Evolutionary conservation across 148 eudicot genomes (phyloP), one percentile per base, ranked within the genome.

Genomic region (Camellia japonica): DNA sequence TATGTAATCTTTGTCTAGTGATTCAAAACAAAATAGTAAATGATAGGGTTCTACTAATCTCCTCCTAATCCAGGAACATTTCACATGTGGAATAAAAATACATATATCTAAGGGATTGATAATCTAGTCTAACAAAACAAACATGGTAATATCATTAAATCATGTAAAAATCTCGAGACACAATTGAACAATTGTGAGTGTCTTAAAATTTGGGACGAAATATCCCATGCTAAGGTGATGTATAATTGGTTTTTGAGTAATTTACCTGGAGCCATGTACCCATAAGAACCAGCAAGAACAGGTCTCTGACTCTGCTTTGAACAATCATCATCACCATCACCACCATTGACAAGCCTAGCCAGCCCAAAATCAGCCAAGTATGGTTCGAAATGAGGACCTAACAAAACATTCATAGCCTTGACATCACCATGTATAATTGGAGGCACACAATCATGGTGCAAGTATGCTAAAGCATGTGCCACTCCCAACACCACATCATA

Each of bases 181-280:
- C 38, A 30, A 30, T 30, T 30, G 38, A 30, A 30, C 38, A 30
- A 30, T 30, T 30, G 38, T 30, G 38, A 30, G 38, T 30, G 30
- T 30, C 38, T 30, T 30, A 30, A 30, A 30, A 30, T 30, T 30
- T 1, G 38, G 38, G 1, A 30, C 38, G 38, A 30, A 30, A 30
- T 30, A 30, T 30, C 38, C 38, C 38, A 1, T 30, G 38, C 0
- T 16, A 60, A 2, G 16, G 0, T 10, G 60, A 30, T 30, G 38
- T 30, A 30, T 56, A 56, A 56, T 56, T 56, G 60, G 16, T 8
- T 14, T 1, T 14, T 56, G 3, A 3, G 60, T 56, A 49, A 59
- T 41, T 80, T 88, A 97, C 99, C 99, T 12, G 99, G 99, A 80
- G 99, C 99, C 99, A 97, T 97, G 70, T 97, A 97, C 13, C 99